These are phyloP conservation scores for Aspergillus uvarum DNA, from an alignment of 2,329 filamentous ascomycete genomes.

Conservation along the genomic window DNA sequence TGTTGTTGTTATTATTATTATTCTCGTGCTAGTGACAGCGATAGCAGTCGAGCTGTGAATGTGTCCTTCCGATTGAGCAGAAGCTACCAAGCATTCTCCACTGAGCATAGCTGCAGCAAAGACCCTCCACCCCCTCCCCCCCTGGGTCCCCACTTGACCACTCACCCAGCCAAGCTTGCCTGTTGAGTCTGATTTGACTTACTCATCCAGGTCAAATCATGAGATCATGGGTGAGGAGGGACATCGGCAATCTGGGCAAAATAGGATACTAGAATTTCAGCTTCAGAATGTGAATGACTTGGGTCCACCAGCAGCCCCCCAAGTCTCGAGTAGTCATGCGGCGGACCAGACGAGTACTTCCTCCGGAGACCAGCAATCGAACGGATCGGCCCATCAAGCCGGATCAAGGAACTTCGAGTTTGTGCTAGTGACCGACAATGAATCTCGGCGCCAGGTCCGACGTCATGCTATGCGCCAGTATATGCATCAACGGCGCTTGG, in stretches of 20 bases:
- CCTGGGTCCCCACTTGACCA: constrained; percentile 14
- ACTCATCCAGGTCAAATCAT: constrained; percentile 19
- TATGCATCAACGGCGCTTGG: constrained; percentile 34
- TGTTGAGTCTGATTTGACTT: constrained; percentile 13
- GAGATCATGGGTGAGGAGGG: constrained; percentile 33
- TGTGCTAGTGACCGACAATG: constrained; percentile 34
- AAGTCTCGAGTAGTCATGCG: constrained; percentile 12
- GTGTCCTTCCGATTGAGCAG: constrained; percentile 11
- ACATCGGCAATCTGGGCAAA: constrained; percentile 14
- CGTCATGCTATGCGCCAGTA: constrained; percentile 40
- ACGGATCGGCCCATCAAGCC: constrained; percentile 4
- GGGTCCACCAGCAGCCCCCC: constrained; percentile 5
- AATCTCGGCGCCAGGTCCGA: constrained; percentile 34
- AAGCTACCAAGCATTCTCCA: constrained; percentile 13
- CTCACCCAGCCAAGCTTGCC: constrained; percentile 6
- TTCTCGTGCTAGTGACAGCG: neutral
- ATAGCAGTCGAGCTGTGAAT: constrained; percentile 10
- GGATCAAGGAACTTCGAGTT: constrained; percentile 32
- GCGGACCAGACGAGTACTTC: constrained; percentile 6
- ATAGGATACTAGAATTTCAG: constrained; percentile 7
- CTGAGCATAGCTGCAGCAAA: constrained; percentile 8
- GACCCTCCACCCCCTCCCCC: neutral
- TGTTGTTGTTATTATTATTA: too few species aligned
- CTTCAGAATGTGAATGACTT: constrained; percentile 6
- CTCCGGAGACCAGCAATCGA: constrained; percentile 9